phyloP scores from a whole-genome alignment of 75 land plant species.

The Picea glauca region DNA sequence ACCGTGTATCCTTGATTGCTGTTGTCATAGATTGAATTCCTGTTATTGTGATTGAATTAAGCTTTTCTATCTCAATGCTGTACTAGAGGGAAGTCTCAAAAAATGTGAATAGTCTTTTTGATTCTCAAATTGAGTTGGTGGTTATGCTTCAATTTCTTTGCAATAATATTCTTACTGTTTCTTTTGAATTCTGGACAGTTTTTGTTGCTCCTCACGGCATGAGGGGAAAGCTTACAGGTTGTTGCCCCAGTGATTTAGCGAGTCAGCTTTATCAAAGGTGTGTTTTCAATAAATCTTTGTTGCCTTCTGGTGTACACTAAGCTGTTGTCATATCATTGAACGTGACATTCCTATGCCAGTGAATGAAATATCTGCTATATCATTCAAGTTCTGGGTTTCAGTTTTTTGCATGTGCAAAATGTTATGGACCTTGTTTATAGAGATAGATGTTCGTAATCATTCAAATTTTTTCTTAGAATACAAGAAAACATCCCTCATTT shows the following conservation, averaged over 20 bases:
- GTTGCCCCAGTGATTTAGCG: slow-evolving; percentile 80
- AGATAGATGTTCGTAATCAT: background rate
- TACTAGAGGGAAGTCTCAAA: background rate
- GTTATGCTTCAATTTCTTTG: background rate
- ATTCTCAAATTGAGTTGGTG: background rate
- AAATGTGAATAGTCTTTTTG: background rate
- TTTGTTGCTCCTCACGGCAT: slow-evolving; percentile 93
- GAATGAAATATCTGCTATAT: background rate
- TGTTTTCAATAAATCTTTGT: background rate
- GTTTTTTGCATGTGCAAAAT: background rate
- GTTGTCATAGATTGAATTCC: background rate
- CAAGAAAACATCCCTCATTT: too few relatives aligned
- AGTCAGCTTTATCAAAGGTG: slow-evolving; percentile 76
- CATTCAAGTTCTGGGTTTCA: background rate
- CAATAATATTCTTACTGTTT: background rate
- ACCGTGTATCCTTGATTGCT: background rate
- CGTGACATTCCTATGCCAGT: background rate
- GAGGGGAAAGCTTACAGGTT: slow-evolving; percentile 83
- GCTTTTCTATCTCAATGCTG: background rate
- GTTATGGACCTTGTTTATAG: background rate
- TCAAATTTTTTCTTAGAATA: too few relatives aligned
- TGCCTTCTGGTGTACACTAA: background rate
- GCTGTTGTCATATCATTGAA: background rate
- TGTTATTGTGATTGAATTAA: background rate
- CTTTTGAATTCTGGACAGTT: slow-evolving; percentile 40